Conservation (phyloP, 192 early-diverging fungal species). For the Thamnidium elegans region DNA sequence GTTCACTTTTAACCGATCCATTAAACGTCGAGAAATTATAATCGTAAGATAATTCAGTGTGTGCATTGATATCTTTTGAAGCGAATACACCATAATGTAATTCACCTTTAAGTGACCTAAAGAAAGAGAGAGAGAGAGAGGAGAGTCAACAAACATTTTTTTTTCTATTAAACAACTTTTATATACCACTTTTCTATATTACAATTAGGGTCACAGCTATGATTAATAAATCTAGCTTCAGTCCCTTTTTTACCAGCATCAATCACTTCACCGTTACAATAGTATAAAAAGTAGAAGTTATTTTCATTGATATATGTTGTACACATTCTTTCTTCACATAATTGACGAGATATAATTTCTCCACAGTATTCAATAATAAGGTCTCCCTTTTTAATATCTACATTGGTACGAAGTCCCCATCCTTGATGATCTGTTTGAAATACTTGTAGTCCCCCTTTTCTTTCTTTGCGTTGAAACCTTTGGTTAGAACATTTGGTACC, state of each 20-base stretch:
- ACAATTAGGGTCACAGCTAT: conserved; percentile 83
- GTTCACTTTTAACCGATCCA: conserved; percentile 52
- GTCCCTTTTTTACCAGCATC: conserved; percentile 77
- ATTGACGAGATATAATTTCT: conserved; percentile 68
- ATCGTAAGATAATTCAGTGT: conserved; percentile 77
- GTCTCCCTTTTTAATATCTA: conserved; percentile 49
- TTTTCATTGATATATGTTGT: conserved; percentile 59
- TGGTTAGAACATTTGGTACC: conserved; percentile 73
- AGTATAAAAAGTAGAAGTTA: conserved; percentile 81
- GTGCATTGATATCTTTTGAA: conserved; percentile 59
- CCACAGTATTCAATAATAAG: conserved; percentile 82
- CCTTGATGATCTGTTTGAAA: conserved; percentile 63
- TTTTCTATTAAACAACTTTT: too few species aligned
- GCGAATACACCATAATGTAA: conserved; percentile 74
- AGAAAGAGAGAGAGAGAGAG: too few species aligned
- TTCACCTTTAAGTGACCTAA: conserved; percentile 67
- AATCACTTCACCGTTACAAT: conserved; percentile 70
- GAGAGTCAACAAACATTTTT: too few species aligned
- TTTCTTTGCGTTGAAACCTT: conserved; percentile 61
- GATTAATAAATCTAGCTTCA: conserved; percentile 82
- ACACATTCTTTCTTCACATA: conserved; percentile 70
- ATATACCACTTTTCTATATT: conserved; percentile 86
- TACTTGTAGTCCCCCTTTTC: conserved; percentile 53
- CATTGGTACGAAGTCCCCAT: conserved; percentile 62
- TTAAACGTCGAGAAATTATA: conserved; percentile 73